These are phyloP conservation scores for Zea luxurians DNA, from an alignment of 176 grass and related monocot species.

Conservation along the genomic window DNA sequence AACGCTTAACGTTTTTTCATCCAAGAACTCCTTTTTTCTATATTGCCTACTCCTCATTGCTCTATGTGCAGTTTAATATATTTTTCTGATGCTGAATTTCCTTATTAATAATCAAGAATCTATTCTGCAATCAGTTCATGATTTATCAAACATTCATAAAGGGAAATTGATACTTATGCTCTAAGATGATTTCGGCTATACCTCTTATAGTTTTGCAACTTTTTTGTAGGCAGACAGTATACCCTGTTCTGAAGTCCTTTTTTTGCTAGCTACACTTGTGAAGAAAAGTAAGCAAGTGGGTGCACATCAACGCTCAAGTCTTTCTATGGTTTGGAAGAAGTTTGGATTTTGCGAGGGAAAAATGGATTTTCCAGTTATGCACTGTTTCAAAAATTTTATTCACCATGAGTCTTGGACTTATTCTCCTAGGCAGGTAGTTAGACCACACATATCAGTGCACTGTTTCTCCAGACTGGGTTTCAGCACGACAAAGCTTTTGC, in stretches of 20 bases:
- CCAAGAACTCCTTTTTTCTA: neutral
- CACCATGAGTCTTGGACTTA: neutral
- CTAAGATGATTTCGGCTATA: neutral
- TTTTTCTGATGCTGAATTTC: conserved; percentile 22
- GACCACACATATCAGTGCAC: conserved; percentile 7
- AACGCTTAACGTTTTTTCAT: neutral
- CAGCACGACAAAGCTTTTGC: neutral
- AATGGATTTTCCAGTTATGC: neutral
- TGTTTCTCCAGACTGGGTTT: conserved; percentile 19
- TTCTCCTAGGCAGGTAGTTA: neutral
- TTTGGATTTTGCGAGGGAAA: neutral
- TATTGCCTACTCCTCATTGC: conserved; percentile 1
- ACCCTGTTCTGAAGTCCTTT: conserved; percentile 9
- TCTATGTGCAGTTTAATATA: conserved; percentile 4
- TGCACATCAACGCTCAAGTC: neutral
- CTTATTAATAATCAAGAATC: conserved; percentile 5
- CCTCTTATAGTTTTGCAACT: conserved; percentile 16
- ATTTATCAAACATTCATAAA: conserved; percentile 10
- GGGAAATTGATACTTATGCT: neutral
- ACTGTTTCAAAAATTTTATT: neutral
- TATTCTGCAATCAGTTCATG: neutral
- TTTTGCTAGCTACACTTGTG: neutral
- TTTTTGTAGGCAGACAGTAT: neutral
- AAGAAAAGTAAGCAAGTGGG: neutral
- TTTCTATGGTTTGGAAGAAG: neutral